These are phyloP conservation scores for Amphirosellinia nigrospora DNA, from an alignment of 495 filamentous ascomycete genomes.

Conservation along the genomic window DNA sequence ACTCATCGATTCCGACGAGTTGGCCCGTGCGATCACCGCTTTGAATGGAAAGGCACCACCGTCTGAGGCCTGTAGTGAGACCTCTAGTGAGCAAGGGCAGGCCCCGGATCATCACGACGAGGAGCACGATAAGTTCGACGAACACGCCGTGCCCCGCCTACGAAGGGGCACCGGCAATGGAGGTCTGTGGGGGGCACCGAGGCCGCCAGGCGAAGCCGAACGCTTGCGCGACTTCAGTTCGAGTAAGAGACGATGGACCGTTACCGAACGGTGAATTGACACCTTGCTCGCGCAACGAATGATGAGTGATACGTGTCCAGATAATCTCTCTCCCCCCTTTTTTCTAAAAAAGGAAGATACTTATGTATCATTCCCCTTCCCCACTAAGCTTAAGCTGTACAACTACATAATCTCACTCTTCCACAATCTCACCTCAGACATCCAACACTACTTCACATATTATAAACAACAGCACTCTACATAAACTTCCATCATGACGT, in stretches of 20 bases:
- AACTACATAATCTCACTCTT: background rate
- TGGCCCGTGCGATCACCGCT: background rate
- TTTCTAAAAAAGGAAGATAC: background rate
- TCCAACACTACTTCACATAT: no score
- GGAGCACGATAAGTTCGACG: conserved; percentile 35
- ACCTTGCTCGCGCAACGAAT: background rate
- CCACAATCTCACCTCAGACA: background rate
- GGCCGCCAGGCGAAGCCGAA: conserved; percentile 47
- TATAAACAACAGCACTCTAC: no score
- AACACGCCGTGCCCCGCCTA: conserved; percentile 26
- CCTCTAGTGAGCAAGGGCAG: background rate
- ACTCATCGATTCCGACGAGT: background rate
- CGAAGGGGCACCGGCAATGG: conserved; percentile 35
- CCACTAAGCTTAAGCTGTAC: background rate
- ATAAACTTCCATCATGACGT: conserved; percentile 1
- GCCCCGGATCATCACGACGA: conserved; percentile 25
- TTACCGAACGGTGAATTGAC: conserved; percentile 44
- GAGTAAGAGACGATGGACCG: conserved; percentile 54
- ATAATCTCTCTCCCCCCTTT: no score
- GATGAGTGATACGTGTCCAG: no score
- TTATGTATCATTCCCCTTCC: background rate
- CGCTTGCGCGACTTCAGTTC: conserved; percentile 42
- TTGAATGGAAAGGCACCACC: background rate
- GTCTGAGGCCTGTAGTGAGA: background rate
- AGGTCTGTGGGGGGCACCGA: conserved; percentile 48